Conservation (phyloP, 306 rosid genomes). For the Ochetophila trinervis region DNA sequence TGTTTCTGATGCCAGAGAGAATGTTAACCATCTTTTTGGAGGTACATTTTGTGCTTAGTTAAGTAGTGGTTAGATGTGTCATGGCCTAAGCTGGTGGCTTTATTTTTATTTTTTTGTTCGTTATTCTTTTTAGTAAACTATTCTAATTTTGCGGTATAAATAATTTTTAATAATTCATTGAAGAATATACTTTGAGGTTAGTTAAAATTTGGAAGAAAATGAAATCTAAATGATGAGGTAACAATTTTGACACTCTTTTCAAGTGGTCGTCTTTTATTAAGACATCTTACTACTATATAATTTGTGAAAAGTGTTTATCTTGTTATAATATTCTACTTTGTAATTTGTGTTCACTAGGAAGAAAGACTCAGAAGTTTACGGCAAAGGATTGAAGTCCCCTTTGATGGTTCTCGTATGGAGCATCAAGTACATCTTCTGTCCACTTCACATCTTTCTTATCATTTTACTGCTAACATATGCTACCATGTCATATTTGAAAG, state of each 20-base stretch:
- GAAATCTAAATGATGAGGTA: no score
- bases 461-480: slow-evolving; percentile 16
- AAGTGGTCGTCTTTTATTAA: background rate
- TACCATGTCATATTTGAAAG: background rate
- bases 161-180: no score
- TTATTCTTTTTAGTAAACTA: no score
- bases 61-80: no score
- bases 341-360: slow-evolving; percentile 47
- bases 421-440: slow-evolving; percentile 66
- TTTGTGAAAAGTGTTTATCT: slow-evolving; percentile 11
- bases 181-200: no score
- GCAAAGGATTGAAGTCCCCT: slow-evolving; percentile 75
- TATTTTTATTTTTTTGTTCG: no score
- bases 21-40: no score
- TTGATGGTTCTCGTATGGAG: slow-evolving; percentile 74
- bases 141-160: no score
- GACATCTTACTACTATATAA: background rate
- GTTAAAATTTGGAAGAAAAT: no score
- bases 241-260: background rate
- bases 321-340: slow-evolving; percentile 9
- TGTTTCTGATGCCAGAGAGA: no score
- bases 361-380: slow-evolving; percentile 60
- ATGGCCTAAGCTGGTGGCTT: no score
- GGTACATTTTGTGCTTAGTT: no score
- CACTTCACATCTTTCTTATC: slow-evolving; percentile 5